Evolutionary conservation across 2,329 filamentous ascomycete genomes (phyloP), one percentile per base, ranked within the genome.

Genomic region (Dendryphion nanum): DNA sequence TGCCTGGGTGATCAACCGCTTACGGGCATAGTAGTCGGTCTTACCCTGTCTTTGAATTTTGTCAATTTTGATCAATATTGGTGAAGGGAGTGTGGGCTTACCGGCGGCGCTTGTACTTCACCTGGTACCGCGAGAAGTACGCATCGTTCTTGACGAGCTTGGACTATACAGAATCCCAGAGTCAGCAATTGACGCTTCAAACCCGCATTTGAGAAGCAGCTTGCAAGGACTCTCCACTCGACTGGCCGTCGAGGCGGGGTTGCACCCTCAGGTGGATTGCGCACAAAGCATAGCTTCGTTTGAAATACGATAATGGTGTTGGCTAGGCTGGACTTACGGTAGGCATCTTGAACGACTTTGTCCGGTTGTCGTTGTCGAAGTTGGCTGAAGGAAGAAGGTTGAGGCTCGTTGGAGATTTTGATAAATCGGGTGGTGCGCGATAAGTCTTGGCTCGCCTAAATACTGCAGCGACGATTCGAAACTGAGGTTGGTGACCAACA

Each of bases 141-240:
- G 93, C 86, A 76, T 85, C 89, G 82, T 85, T 95, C 86, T 97
- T 97, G 72, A 93, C 81, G 72, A 85, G 75, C 83, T 97, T 97
- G 81, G 87, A 82, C 89, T 95, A 70, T 60, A 59, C 57, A 71
- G 73, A 73, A 26, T 26, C 23, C 77, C 78, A 83, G 87, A 95
- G 89, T 96, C 90, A 96, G 91, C 91, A 96, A 95, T 95, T 95
- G 83, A 82, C 90, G 89, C 90, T 96, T 96, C 90, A 96, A 90
- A 63, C 70, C 72, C 55, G 53, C 54, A 59, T 19, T 74, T 73
- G 90, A 26, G 91, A 96, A 96, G 89, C 89, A 95, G 89, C 88
- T 96, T 96, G 91, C 61, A 59, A 50, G 61, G 62, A 67, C 62
- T 61, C 62, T 61, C 60, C 48, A 57, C 55, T 53, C 55, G 50